Base-by-base conservation (phyloP, 148 eudicot genomes). In the Nyssa sinensis region DNA sequence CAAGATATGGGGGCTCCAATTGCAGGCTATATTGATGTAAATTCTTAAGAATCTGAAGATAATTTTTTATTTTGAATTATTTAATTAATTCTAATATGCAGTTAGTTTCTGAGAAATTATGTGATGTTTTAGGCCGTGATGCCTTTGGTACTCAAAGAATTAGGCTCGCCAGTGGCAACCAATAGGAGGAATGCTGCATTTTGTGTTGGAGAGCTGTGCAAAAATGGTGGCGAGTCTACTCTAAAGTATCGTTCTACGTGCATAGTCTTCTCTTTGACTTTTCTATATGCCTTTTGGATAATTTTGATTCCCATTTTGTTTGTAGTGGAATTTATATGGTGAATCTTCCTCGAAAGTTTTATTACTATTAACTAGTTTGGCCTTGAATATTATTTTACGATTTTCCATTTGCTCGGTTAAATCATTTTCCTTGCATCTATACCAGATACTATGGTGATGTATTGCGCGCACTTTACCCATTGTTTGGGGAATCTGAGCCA, bases 131-230 rank as follows among this genome's bases (percentile, higher is more conserved):
- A 95, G 99, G 86, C 82, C 58, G 81, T 91, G 82, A 88, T 95
- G 90, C 93, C 89, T 23, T 84, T 95, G 81, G 97, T 81, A 53
- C 82, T 93, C 53, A 93, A 93, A 88, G 99, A 95, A 88, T 74
- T 95, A 75, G 76, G 71, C 35, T 92, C 99, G 33, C 75, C 87
- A 28, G 91, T 77, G 44, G 85, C 96, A 79, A 95, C 99, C 44
- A 95, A 95, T 73, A 83, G 99, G 81, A 88, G 99, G 67, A 95
- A 95, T 86, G 99, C 99, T 49, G 99, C 99, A 53, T 95, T 95
- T 74, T 92, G 99, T 82, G 93, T 79, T 66, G 99, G 99, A 31
- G 99, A 95, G 74, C 78, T 95, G 66, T 88, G 97, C 83, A 95
- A 87, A 83, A 92, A 95, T 84, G 97, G 99, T 29, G 99, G 99